These are phyloP conservation scores for Populus deltoides DNA, from an alignment of 345 rosid genomes.

Conservation along the genomic window DNA sequence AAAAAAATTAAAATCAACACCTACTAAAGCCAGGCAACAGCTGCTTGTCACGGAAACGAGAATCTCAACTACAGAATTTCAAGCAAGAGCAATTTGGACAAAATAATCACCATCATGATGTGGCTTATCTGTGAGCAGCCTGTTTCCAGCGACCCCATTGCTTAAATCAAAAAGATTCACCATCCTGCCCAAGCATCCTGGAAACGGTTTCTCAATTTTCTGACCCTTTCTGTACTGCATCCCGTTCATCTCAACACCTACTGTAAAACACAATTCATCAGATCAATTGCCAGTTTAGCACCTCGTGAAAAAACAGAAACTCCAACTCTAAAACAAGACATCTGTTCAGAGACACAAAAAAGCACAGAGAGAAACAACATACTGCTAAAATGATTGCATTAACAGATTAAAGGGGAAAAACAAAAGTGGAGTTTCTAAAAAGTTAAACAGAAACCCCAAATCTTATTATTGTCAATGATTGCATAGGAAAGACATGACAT, in stretches of 20 bases:
- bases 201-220: constrained; percentile 49
- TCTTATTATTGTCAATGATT: background rate
- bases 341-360: background rate
- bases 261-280: constrained; percentile 3
- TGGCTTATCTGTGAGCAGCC: constrained; percentile 47
- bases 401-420: too few species aligned
- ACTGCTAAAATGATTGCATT: background rate
- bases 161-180: constrained; percentile 66
- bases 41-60: background rate
- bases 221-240: constrained; percentile 46
- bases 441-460: background rate
- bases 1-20: background rate
- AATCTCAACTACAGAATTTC: background rate
- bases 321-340: background rate
- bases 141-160: constrained; percentile 49
- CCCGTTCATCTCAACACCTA: constrained; percentile 62
- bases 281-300: background rate
- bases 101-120: constrained; percentile 52
- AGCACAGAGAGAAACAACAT: background rate
- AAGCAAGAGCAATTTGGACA: background rate
- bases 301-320: background rate
- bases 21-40: background rate
- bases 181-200: constrained; percentile 67
- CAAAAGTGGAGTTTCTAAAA: background rate
- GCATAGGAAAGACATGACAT: background rate